A percentile compares a stretch with the other conserved stretches of the same genome.
These are phyloP conservation scores for Aspergillus sparsus DNA, from an alignment of 495 filamentous ascomycete species.

Conservation along the genomic window DNA sequence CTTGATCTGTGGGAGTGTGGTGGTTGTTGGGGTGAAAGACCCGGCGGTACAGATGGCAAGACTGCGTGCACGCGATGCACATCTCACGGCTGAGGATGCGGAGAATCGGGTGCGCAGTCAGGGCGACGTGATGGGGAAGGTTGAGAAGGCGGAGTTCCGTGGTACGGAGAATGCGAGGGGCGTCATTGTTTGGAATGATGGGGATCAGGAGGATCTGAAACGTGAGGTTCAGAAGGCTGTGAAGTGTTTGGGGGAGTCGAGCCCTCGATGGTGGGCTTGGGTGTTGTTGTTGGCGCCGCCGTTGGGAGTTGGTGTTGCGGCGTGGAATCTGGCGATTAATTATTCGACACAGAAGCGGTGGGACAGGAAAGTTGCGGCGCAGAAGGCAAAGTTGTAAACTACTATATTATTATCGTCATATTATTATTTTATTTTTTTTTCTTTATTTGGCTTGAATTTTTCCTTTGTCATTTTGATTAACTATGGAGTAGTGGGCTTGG, in stretches of 20 bases:
- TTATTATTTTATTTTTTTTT: neutral
- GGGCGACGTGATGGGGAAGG: constrained; percentile 81
- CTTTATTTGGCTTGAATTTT: neutral
- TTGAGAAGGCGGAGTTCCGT: constrained; percentile 63
- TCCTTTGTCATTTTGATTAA: neutral
- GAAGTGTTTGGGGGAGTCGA: constrained; percentile 56
- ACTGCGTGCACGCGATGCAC: constrained; percentile 66
- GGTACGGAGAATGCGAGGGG: constrained; percentile 59
- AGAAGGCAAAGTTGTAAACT: constrained; percentile 66
- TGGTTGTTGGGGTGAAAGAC: constrained; percentile 81
- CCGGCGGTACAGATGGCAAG: constrained; percentile 76
- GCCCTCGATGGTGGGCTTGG: constrained; percentile 81
- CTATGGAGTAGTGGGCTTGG: neutral
- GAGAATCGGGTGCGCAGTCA: constrained; percentile 79
- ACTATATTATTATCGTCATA: neutral
- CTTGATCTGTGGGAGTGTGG: constrained; percentile 71
- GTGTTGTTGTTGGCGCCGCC: constrained; percentile 71
- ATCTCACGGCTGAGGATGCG: constrained; percentile 77
- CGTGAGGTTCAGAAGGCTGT: constrained; percentile 64
- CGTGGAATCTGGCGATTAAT: constrained; percentile 68
- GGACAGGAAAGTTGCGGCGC: constrained; percentile 63
- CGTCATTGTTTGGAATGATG: constrained; percentile 87
- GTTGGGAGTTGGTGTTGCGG: constrained; percentile 61
- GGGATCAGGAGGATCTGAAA: constrained; percentile 63
- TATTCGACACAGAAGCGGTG: constrained; percentile 66